Evolutionary conservation across 1,284 basidiomycete genomes (phyloP).

Genomic region (Earliella scabrosa): DNA sequence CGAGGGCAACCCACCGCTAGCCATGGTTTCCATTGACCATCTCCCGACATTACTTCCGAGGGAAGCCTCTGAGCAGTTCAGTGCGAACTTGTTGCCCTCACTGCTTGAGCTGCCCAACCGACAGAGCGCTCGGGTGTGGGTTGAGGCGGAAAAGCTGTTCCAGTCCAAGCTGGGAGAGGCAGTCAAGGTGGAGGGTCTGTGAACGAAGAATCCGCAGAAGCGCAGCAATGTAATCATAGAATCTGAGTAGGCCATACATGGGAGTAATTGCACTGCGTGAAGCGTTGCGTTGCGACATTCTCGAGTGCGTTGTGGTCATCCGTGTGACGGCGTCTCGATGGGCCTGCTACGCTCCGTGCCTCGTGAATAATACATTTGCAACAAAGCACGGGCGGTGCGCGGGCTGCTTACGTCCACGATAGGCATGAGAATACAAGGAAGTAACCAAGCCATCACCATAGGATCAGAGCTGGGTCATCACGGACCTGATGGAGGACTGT

Average conservation of each 20-base stretch:
- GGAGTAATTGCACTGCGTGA: neutral
- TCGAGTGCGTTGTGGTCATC: too few species aligned
- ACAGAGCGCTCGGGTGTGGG: conserved; percentile 81
- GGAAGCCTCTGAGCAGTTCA: conserved; percentile 98
- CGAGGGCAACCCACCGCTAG: conserved; percentile 66
- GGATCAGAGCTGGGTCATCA: conserved; percentile 13
- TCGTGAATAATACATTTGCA: neutral
- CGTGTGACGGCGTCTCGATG: neutral
- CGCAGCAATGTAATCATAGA: conserved; percentile 3
- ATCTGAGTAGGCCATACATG: neutral
- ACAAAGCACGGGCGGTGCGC: neutral
- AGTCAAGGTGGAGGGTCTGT: conserved; percentile 43
- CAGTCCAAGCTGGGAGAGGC: conserved; percentile 77
- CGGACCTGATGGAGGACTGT: neutral
- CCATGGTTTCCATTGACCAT: conserved; percentile 97
- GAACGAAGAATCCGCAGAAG: conserved; percentile 1
- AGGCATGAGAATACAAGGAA: conserved; percentile 3
- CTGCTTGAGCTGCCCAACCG: conserved; percentile 79
- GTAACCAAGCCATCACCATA: conserved; percentile 3
- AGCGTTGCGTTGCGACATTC: neutral
- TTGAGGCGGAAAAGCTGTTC: conserved; percentile 89
- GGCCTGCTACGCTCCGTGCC: conserved; percentile 1
- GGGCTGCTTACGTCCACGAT: conserved; percentile 14
- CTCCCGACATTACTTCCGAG: conserved; percentile 94
- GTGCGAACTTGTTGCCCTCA: conserved; percentile 87